Percentiles rank a stretch among this genome's conserved stretches.
Evolutionary conservation across 345 rosid genomes (phyloP).

Genomic region (Psidium guajava): DNA sequence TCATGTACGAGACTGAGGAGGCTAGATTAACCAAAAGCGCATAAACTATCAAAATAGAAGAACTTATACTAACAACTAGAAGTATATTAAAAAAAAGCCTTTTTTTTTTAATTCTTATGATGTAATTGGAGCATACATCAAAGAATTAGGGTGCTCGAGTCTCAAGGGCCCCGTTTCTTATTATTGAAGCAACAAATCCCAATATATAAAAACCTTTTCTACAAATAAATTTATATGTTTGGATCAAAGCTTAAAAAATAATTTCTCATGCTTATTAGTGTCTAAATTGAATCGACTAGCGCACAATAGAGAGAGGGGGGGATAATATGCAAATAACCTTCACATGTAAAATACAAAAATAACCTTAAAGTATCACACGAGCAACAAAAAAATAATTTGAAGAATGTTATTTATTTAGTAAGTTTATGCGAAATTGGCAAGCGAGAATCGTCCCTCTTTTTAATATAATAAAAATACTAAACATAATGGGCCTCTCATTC

Average conservation of each 20-base stretch:
- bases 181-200: too few species aligned
- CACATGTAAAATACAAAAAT: neutral
- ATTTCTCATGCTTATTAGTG: neutral
- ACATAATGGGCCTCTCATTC: neutral
- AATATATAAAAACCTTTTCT: too few species aligned
- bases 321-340: neutral
- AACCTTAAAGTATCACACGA: neutral
- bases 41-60: too few species aligned
- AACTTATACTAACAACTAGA: too few species aligned
- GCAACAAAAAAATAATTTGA: too few species aligned
- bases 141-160: too few species aligned
- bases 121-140: too few species aligned
- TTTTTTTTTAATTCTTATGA: too few species aligned
- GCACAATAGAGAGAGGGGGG: neutral
- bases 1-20: too few species aligned
- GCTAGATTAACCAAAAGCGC: too few species aligned
- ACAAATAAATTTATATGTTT: neutral
- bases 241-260: neutral
- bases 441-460: neutral
- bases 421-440: neutral
- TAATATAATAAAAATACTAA: neutral
- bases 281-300: neutral
- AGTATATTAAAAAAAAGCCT: too few species aligned
- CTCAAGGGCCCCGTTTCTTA: too few species aligned
- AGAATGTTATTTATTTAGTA: neutral